These are phyloP conservation scores for Gossypium anomalum DNA, from an alignment of 345 rosid genomes.

Conservation along the genomic window DNA sequence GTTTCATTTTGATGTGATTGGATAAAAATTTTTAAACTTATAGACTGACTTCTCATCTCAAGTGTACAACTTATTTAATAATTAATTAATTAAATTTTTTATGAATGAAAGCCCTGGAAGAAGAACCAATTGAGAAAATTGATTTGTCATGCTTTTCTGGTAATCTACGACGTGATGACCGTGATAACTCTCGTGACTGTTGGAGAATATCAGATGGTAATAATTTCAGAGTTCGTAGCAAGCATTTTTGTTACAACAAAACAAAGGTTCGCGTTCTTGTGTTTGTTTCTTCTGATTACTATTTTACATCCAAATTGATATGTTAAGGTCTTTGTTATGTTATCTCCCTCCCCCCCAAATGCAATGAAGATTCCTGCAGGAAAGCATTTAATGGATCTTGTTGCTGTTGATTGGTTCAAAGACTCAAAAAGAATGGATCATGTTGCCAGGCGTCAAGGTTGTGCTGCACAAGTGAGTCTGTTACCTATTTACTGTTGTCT, in stretches of 20 bases:
- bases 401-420: slow-evolving; percentile 99
- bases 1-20: not conserved
- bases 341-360: not conserved
- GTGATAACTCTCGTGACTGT: slow-evolving; percentile 82
- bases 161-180: slow-evolving; percentile 74
- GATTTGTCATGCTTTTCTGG: slow-evolving; percentile 87
- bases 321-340: slow-evolving; percentile 7
- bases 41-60: slow-evolving; percentile 10
- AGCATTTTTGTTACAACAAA: slow-evolving; percentile 79
- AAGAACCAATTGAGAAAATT: slow-evolving; percentile 68
- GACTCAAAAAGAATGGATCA: slow-evolving; percentile 95
- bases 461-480: slow-evolving; percentile 87
- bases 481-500: slow-evolving; percentile 10
- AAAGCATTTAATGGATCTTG: slow-evolving; percentile 95
- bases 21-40: not conserved
- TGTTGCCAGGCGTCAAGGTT: slow-evolving; percentile 86
- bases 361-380: slow-evolving; percentile 80
- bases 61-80: not conserved
- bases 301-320: not conserved
- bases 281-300: slow-evolving; percentile 10
- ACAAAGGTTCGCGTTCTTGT: slow-evolving; percentile 54
- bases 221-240: slow-evolving; percentile 95
- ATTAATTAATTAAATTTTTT: not conserved
- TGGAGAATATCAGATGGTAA: slow-evolving; percentile 87
- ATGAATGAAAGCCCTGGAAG: slow-evolving; percentile 52